Evolutionary conservation across 139 green algal species (phyloP).

Genomic region (Desmodesmus armatus): DNA sequence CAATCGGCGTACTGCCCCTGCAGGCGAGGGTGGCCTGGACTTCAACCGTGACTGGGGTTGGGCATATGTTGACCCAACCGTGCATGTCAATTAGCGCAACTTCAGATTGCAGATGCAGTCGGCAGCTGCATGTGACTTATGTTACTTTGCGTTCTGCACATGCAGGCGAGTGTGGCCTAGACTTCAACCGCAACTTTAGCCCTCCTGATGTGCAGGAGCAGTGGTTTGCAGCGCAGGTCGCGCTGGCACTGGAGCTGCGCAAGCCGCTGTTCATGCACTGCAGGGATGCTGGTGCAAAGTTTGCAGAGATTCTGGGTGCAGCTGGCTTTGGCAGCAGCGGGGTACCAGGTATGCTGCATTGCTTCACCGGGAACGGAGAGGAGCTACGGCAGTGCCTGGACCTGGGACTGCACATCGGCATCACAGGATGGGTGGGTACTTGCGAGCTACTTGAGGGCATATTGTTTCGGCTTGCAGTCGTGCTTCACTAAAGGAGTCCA

Average conservation of each 20-base stretch:
- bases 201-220: constrained; percentile 74
- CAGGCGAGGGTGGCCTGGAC: not conserved
- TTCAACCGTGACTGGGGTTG: no score
- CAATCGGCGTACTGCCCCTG: not conserved
- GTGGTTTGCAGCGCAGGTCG: constrained; percentile 73
- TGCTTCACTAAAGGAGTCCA: no score
- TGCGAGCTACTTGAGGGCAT: no score
- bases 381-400: constrained; percentile 70
- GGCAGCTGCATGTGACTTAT: not conserved
- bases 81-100: not conserved
- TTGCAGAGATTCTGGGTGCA: constrained; percentile 62
- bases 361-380: constrained; percentile 75
- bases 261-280: constrained; percentile 89
- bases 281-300: constrained; percentile 63
- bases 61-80: no score
- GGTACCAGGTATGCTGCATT: constrained; percentile 75
- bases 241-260: constrained; percentile 69
- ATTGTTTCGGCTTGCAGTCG: no score
- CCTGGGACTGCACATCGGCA: constrained; percentile 75
- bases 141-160: not conserved
- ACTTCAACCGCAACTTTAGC: constrained; percentile 88
- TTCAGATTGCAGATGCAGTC: not conserved
- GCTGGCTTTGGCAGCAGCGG: constrained; percentile 50
- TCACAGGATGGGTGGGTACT: constrained; percentile 85
- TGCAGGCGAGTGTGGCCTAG: constrained; percentile 79